Conservation (phyloP, 169 alveolate species). For the Babesia bigemina region DNA sequence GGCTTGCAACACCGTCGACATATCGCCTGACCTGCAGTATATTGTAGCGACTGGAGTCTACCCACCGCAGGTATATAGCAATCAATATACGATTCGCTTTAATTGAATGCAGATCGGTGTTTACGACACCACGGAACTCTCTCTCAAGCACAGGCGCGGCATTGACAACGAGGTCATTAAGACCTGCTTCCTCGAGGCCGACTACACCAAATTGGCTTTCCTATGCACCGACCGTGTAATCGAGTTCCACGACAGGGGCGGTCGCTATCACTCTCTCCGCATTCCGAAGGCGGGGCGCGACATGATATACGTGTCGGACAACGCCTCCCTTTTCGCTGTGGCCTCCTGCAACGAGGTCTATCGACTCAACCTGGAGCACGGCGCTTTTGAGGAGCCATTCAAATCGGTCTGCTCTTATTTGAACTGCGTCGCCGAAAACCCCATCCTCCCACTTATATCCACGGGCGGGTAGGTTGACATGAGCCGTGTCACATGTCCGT, state of each 20-base stretch:
- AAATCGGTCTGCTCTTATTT: slow-evolving; percentile 41
- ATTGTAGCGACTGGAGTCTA: slow-evolving; percentile 74
- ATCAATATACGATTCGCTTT: not conserved
- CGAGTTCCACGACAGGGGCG: slow-evolving; percentile 80
- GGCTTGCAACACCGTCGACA: slow-evolving; percentile 71
- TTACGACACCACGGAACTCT: slow-evolving; percentile 74
- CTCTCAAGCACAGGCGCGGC: slow-evolving; percentile 77
- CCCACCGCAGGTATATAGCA: slow-evolving; percentile 72
- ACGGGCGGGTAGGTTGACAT: slow-evolving; percentile 60
- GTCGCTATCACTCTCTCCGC: slow-evolving; percentile 68
- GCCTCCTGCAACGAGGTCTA: slow-evolving; percentile 70
- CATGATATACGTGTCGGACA: slow-evolving; percentile 69
- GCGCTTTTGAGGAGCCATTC: slow-evolving; percentile 61
- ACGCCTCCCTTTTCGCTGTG: slow-evolving; percentile 63
- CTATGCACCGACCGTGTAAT: slow-evolving; percentile 68
- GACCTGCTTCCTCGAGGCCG: slow-evolving; percentile 69
- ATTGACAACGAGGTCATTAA: slow-evolving; percentile 75
- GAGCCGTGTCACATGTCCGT: not conserved
- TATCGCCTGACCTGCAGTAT: slow-evolving; percentile 74
- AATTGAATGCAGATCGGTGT: slow-evolving; percentile 59
- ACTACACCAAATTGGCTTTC: slow-evolving; percentile 74
- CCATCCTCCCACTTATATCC: slow-evolving; percentile 55
- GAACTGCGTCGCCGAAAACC: slow-evolving; percentile 64
- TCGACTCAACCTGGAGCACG: slow-evolving; percentile 54
- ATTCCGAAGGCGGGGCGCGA: slow-evolving; percentile 79